Base-by-base conservation (phyloP, 441 rosid genomes). In the Populus hybrid region DNA sequence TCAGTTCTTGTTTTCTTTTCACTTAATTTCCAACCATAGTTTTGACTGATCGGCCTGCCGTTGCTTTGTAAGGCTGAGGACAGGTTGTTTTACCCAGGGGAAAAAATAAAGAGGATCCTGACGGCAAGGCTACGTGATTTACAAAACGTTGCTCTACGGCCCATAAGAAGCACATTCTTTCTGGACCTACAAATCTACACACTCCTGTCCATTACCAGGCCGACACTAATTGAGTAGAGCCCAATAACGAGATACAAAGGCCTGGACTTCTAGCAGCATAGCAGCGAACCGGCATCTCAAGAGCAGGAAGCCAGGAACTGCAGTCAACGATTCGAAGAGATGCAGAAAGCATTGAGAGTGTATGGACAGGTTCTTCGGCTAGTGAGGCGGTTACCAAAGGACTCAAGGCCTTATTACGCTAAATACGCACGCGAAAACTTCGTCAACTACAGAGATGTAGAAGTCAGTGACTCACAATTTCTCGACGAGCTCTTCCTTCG, bases 391-490 rank as follows among this genome's bases (percentile, higher is more conserved):
- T 83, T 95, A 26, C 98, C 97, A 50, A 77, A 79, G 78, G 97
- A 95, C 67, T 72, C 96, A 14, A 85, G 96, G 81, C 92, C 90
- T 46, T 95, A 92, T 84, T 93, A 95, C 87, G 93, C 97, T 79
- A 95, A 93, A 77, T 92, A 88, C 87, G 90, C 83, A 14, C 90
- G 98, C 64, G 97, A 95, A 81, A 93, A 95, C 74, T 93, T 95
- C 82, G 97, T 91, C 69, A 92, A 93, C 72, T 92, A 92, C 86
- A 85, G 90, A 78, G 96, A 95, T 16, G 86, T 89, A 36, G 98
- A 91, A 73, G 84, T 80, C 76, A 79, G 77, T 61, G 93, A 89
- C 82, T 66, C 87, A 75, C 77, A 79, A 40, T 78, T 93, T 76
- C 86, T 93, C 36, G 87, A 89, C 24, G 98, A 95, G 86, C 93